These are phyloP conservation scores for Plectosphaerella sp. DNA, from an alignment of 2,329 filamentous ascomycete species.

Conservation along the genomic window DNA sequence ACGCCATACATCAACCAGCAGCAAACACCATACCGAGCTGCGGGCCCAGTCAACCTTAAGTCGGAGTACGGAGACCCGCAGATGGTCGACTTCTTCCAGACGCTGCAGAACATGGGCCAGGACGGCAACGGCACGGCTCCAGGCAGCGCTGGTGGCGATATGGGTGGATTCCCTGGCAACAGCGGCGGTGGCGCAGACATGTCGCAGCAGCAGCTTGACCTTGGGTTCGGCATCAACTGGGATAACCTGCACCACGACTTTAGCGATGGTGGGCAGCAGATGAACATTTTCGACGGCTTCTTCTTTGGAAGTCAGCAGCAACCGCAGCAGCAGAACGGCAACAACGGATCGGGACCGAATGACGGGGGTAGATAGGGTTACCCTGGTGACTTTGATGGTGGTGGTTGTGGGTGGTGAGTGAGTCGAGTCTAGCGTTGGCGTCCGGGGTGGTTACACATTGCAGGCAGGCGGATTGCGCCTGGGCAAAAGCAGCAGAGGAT, in stretches of 20 bases:
- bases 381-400: background rate
- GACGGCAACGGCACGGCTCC: slow-evolving; percentile 13
- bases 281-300: slow-evolving; percentile 69
- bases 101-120: slow-evolving; percentile 23
- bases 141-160: slow-evolving; percentile 14
- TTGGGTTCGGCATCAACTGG: slow-evolving; percentile 65
- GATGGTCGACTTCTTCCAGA: slow-evolving; percentile 50
- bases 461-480: background rate
- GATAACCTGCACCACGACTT: slow-evolving; percentile 60
- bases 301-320: slow-evolving; percentile 58
- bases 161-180: slow-evolving; percentile 5
- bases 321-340: slow-evolving; percentile 33
- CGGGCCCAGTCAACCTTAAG: slow-evolving; percentile 11
- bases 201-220: slow-evolving; percentile 51
- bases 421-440: background rate
- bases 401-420: background rate
- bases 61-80: slow-evolving; percentile 44
- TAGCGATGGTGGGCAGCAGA: slow-evolving; percentile 47
- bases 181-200: slow-evolving; percentile 14
- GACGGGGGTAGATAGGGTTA: background rate
- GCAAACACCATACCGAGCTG: slow-evolving; percentile 10
- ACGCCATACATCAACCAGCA: background rate
- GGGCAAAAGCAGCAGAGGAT: background rate
- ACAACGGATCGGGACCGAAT: slow-evolving; percentile 10
- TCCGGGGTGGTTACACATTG: background rate